These are phyloP conservation scores for Seminavis robusta DNA, from an alignment of 108 stramenopile species.

Conservation along the genomic window DNA sequence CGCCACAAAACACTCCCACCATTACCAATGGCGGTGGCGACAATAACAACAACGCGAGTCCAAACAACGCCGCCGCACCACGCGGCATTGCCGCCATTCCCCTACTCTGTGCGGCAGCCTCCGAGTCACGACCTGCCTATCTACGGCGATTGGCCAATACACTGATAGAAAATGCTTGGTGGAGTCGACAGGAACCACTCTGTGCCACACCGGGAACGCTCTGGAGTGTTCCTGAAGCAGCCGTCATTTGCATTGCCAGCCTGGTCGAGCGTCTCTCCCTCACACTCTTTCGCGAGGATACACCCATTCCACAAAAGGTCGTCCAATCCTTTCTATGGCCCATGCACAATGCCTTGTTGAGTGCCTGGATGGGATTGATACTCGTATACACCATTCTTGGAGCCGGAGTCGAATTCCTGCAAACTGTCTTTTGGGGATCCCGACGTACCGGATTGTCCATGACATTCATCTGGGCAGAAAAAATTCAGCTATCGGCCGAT, in stretches of 20 bases:
- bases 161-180: conserved; percentile 48
- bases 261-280: conserved; percentile 57
- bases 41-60: not conserved
- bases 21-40: not conserved
- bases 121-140: conserved; percentile 76
- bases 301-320: conserved; percentile 27
- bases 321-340: conserved; percentile 79
- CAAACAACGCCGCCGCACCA: conserved; percentile 21
- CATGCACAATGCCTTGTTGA: conserved; percentile 70
- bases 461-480: conserved; percentile 45
- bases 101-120: conserved; percentile 74
- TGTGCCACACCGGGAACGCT: conserved; percentile 51
- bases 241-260: conserved; percentile 46
- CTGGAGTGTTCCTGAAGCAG: conserved; percentile 51
- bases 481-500: conserved; percentile 40
- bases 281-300: not conserved
- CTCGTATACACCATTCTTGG: conserved; percentile 47
- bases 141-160: conserved; percentile 54
- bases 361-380: conserved; percentile 73
- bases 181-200: conserved; percentile 79
- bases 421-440: conserved; percentile 69
- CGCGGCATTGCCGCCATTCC: conserved; percentile 80
- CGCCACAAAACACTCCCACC: conserved; percentile 18
- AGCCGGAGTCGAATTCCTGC: conserved; percentile 27
- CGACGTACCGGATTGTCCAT: conserved; percentile 64